phyloP scores from a whole-genome alignment of 2,329 filamentous ascomycete species.

The Capronia coronata region DNA sequence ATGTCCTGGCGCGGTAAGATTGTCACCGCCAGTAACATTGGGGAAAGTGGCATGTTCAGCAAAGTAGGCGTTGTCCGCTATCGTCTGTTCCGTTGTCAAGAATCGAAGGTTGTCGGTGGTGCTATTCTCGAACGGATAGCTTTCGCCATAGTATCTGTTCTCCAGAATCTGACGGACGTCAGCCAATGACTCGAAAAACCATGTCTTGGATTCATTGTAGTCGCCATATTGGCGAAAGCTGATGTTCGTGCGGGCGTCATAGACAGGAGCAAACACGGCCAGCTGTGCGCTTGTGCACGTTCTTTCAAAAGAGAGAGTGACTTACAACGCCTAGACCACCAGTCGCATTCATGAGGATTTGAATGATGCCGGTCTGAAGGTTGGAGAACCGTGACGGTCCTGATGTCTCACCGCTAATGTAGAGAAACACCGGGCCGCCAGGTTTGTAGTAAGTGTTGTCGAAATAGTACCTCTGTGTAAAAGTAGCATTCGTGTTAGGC shows the following conservation, averaged over 20 bases:
- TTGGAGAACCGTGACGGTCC: constrained; percentile 40
- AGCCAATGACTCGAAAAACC: too few species aligned
- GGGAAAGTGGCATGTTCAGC: constrained; percentile 33
- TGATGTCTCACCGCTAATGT: constrained; percentile 32
- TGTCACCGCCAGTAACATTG: constrained; percentile 26
- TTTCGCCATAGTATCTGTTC: constrained; percentile 39
- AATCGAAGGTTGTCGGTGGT: constrained; percentile 40
- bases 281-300: neutral
- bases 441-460: constrained; percentile 49
- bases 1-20: constrained; percentile 37
- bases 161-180: constrained; percentile 32
- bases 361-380: constrained; percentile 43
- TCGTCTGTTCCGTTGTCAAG: constrained; percentile 40
- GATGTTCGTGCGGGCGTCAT: too few species aligned
- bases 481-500: constrained; percentile 39
- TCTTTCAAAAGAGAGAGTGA: neutral
- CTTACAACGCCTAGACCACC: constrained; percentile 45
- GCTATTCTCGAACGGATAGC: constrained; percentile 34
- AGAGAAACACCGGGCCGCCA: constrained; percentile 47
- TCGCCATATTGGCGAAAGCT: too few species aligned
- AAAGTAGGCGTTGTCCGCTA: constrained; percentile 43
- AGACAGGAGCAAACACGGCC: neutral
- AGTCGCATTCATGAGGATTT: constrained; percentile 50
- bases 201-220: neutral
- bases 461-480: constrained; percentile 51